Evolutionary conservation across 495 filamentous ascomycete genomes (phyloP).

Genomic region (Extremus antarcticus): DNA sequence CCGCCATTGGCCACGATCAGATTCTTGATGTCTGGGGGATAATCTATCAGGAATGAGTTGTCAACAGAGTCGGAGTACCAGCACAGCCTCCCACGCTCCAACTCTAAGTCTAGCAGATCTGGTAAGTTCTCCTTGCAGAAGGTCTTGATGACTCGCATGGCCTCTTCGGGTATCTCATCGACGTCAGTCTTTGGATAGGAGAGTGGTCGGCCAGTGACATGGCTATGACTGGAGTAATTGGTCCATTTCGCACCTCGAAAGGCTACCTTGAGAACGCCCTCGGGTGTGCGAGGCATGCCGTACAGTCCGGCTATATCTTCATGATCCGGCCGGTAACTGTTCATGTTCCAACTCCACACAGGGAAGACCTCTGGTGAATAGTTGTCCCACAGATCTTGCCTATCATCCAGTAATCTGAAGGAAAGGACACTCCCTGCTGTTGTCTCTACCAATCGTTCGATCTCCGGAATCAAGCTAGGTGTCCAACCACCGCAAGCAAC

Average conservation of each 20-base stretch:
- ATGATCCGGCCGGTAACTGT: background rate
- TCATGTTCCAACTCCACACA: slow-evolving; percentile 10
- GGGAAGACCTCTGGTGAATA: slow-evolving; percentile 4
- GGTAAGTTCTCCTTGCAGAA: slow-evolving; percentile 29
- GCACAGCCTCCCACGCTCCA: slow-evolving; percentile 40
- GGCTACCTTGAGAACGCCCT: slow-evolving; percentile 5
- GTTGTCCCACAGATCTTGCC: slow-evolving; percentile 1
- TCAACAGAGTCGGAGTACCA: slow-evolving; percentile 49
- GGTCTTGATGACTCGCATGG: slow-evolving; percentile 1
- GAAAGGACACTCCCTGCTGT: slow-evolving; percentile 5
- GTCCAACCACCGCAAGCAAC: slow-evolving; percentile 37
- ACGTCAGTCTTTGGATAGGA: slow-evolving; percentile 2
- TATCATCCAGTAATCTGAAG: slow-evolving; percentile 1
- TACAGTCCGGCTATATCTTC: slow-evolving; percentile 1
- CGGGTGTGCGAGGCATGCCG: slow-evolving; percentile 3
- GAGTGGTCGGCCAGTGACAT: background rate
- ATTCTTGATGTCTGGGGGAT: slow-evolving; percentile 35
- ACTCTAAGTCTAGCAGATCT: slow-evolving; percentile 36
- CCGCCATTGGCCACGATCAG: slow-evolving; percentile 42
- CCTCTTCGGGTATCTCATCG: slow-evolving; percentile 2
- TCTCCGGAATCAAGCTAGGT: slow-evolving; percentile 26
- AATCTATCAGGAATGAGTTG: slow-evolving; percentile 46
- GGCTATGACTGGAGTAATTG: background rate
- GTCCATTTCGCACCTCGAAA: slow-evolving; percentile 9
- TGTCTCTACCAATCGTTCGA: slow-evolving; percentile 4